These are phyloP conservation scores for Kwoniella dejecticola DNA, from an alignment of 768 basidiomycete species.

Conservation along the genomic window DNA sequence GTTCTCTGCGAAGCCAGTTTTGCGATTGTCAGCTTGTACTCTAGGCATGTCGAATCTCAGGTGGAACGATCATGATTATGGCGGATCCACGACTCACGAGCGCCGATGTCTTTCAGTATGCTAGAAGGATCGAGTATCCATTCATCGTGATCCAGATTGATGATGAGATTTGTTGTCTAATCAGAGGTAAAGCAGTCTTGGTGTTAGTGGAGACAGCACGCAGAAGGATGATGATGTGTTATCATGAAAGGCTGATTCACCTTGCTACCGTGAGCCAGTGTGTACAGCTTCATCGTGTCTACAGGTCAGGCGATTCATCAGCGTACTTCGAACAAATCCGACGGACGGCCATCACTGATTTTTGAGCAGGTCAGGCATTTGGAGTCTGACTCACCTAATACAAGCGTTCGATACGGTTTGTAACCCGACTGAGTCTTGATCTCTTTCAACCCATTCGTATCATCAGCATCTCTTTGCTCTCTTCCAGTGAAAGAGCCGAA, in stretches of 20 bases:
- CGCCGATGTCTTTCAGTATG: slow-evolving; percentile 69
- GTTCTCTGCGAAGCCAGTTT: slow-evolving; percentile 66
- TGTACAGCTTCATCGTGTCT: slow-evolving; percentile 96
- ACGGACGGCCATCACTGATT: too few species aligned
- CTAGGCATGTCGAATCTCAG: too few species aligned
- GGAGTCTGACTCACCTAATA: slow-evolving; percentile 63
- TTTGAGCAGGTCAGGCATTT: too few species aligned
- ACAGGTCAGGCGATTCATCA: neutral
- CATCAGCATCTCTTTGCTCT: slow-evolving; percentile 4
- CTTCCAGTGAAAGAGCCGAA: neutral
- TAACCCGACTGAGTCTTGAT: slow-evolving; percentile 74
- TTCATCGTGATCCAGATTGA: slow-evolving; percentile 88
- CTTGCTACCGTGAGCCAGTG: slow-evolving; percentile 92
- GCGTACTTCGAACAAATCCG: too few species aligned
- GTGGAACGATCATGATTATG: too few species aligned
- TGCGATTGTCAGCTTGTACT: neutral
- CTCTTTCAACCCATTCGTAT: too few species aligned
- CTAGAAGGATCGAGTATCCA: slow-evolving; percentile 79
- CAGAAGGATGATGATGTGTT: too few species aligned
- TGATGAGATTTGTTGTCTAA: slow-evolving; percentile 96
- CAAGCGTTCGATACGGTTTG: slow-evolving; percentile 80
- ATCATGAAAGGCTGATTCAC: slow-evolving; percentile 60
- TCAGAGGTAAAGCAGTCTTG: neutral
- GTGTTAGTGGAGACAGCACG: too few species aligned
- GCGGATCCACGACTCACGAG: slow-evolving; percentile 72